phyloP scores from a whole-genome alignment of 2,329 filamentous ascomycete species.

The Tolypocladium nubicola region DNA sequence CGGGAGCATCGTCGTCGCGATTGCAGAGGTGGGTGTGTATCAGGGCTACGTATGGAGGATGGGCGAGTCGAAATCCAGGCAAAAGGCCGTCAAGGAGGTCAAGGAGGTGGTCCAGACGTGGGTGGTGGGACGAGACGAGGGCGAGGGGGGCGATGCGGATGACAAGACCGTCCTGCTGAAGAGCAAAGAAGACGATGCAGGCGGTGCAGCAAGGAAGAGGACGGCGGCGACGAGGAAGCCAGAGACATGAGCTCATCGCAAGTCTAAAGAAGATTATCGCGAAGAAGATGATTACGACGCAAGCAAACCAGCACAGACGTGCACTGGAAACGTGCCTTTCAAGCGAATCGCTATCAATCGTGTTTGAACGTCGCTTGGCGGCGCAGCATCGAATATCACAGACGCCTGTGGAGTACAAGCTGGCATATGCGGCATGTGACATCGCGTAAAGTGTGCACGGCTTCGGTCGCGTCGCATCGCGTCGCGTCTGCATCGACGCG shows the following conservation, averaged over 20 bases:
- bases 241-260: neutral
- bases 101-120: constrained; percentile 64
- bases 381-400: neutral
- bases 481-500: constrained; percentile 1
- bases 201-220: constrained; percentile 14
- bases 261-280: neutral
- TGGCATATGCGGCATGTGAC: constrained; percentile 2
- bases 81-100: constrained; percentile 49
- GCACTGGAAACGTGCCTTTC: neutral
- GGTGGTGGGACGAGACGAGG: constrained; percentile 41
- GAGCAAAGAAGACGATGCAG: neutral
- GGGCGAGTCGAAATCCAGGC: constrained; percentile 54
- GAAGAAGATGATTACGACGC: neutral
- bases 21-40: constrained; percentile 72
- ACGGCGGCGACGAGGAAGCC: constrained; percentile 4
- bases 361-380: neutral
- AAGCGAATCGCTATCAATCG: neutral
- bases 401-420: neutral
- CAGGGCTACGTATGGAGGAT: constrained; percentile 64
- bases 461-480: constrained; percentile 3
- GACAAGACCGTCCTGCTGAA: constrained; percentile 1
- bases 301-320: neutral
- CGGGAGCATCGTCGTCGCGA: constrained; percentile 57
- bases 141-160: constrained; percentile 9
- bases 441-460: constrained; percentile 5